These are phyloP conservation scores for Penicillium digitatum DNA, from an alignment of 2,329 filamentous ascomycete genomes.

Conservation along the genomic window DNA sequence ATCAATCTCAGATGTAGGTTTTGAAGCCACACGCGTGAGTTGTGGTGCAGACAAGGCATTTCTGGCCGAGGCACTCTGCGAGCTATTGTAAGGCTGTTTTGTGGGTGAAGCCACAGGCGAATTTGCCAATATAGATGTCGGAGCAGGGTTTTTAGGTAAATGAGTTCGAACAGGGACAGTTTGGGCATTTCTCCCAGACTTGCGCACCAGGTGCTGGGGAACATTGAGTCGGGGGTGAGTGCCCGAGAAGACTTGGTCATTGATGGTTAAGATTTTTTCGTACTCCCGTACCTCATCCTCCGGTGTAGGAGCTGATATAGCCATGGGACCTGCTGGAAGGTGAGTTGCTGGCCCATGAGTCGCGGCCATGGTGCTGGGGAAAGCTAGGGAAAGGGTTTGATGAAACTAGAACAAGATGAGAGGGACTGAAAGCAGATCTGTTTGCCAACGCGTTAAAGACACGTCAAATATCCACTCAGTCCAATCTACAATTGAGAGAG, in stretches of 20 bases:
- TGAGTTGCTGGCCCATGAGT: slow-evolving; percentile 30
- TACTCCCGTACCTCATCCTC: slow-evolving; percentile 64
- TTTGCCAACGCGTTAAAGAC: neutral
- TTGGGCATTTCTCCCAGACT: slow-evolving; percentile 34
- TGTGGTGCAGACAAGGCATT: slow-evolving; percentile 28
- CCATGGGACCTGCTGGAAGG: slow-evolving; percentile 30
- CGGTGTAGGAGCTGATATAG: slow-evolving; percentile 33
- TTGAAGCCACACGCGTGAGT: slow-evolving; percentile 41
- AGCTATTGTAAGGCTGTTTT: slow-evolving; percentile 19
- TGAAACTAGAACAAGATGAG: slow-evolving; percentile 8
- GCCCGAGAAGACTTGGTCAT: slow-evolving; percentile 75
- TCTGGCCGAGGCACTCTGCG: slow-evolving; percentile 16
- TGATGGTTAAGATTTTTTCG: slow-evolving; percentile 74
- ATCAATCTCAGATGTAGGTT: slow-evolving; percentile 66
- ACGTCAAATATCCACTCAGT: slow-evolving; percentile 5
- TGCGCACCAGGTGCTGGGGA: slow-evolving; percentile 51
- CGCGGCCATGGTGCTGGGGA: slow-evolving; percentile 30
- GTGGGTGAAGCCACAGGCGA: neutral
- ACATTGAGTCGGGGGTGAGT: slow-evolving; percentile 58
- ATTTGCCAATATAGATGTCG: slow-evolving; percentile 12
- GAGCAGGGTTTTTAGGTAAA: slow-evolving; percentile 21
- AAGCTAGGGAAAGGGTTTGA: slow-evolving; percentile 9
- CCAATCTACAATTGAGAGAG: slow-evolving; percentile 5
- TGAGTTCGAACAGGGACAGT: slow-evolving; percentile 31
- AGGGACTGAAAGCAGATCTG: neutral